A percentile compares a stretch with the other conserved stretches of the same genome.
Conservation (phyloP, 2,329 filamentous ascomycete genomes). For the Colletotrichum spaethianum region DNA sequence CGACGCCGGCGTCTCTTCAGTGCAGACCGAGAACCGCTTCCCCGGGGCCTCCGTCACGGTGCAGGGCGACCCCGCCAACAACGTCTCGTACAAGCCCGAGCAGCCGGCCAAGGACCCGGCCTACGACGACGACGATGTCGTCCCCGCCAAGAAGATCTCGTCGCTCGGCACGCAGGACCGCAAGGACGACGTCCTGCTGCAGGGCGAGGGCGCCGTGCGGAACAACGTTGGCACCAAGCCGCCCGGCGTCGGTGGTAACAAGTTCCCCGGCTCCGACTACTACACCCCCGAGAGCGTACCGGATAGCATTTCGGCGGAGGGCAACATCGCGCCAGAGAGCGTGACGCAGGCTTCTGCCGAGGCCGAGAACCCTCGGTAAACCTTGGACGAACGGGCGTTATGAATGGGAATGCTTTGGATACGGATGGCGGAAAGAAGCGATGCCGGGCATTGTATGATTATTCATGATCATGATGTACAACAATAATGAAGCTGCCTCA, state of each 20-base stretch:
- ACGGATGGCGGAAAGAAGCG: constrained; percentile 5
- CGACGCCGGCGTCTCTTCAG: constrained; percentile 58
- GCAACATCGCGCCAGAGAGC: constrained; percentile 57
- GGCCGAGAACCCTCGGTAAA: constrained; percentile 42
- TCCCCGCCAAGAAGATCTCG: constrained; percentile 43
- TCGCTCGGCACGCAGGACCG: constrained; percentile 31
- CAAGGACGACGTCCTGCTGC: constrained; percentile 32
- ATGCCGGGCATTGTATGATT: constrained; percentile 25
- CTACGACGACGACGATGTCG: constrained; percentile 55
- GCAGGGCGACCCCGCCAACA: constrained; percentile 61
- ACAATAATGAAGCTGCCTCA: constrained; percentile 7
- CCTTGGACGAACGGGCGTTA: neutral
- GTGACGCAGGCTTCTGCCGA: constrained; percentile 55
- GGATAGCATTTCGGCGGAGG: constrained; percentile 53
- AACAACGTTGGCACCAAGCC: constrained; percentile 56
- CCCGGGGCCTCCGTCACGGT: constrained; percentile 56
- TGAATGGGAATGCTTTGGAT: neutral
- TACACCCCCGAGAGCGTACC: constrained; percentile 58
- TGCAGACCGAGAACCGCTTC: constrained; percentile 58
- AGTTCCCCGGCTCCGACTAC: constrained; percentile 59
- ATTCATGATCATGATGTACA: constrained; percentile 27
- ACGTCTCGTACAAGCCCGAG: constrained; percentile 58
- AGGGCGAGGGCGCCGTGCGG: constrained; percentile 55
- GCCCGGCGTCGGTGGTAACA: constrained; percentile 52
- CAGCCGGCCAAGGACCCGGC: constrained; percentile 50